A percentile compares a stretch with the other conserved stretches of the same genome.
These are phyloP conservation scores for Phialophora expanda DNA, from an alignment of 2,329 filamentous ascomycete species.

Conservation along the genomic window DNA sequence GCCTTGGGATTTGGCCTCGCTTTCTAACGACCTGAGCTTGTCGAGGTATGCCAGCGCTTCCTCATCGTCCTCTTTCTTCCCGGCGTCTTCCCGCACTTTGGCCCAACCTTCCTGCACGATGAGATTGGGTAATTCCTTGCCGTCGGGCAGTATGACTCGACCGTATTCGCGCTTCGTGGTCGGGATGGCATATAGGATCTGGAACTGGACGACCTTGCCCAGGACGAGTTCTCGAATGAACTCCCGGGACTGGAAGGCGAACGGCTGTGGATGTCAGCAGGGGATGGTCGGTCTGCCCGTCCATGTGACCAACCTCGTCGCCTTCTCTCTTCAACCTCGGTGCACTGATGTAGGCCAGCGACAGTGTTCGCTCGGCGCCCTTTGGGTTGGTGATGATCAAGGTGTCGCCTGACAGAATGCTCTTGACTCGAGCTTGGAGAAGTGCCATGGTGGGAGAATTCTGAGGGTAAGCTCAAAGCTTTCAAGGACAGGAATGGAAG, in stretches of 20 bases:
- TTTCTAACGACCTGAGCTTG: slow-evolving; percentile 76
- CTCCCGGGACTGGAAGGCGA: slow-evolving; percentile 92
- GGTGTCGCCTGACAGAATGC: slow-evolving; percentile 91
- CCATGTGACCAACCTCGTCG: slow-evolving; percentile 67
- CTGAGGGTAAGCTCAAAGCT: not conserved
- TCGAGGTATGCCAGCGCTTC: slow-evolving; percentile 73
- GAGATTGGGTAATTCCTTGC: slow-evolving; percentile 77
- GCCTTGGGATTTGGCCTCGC: slow-evolving; percentile 74
- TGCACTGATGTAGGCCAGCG: slow-evolving; percentile 88
- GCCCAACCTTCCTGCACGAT: slow-evolving; percentile 88
- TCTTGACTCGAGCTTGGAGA: slow-evolving; percentile 78
- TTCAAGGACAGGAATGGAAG: slow-evolving; percentile 5
- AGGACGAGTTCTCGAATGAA: slow-evolving; percentile 82
- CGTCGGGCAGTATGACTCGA: slow-evolving; percentile 74
- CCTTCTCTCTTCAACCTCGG: slow-evolving; percentile 86
- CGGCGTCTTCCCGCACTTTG: slow-evolving; percentile 92
- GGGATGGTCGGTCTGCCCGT: slow-evolving; percentile 12
- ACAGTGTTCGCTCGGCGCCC: slow-evolving; percentile 80
- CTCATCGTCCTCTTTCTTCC: slow-evolving; percentile 85
- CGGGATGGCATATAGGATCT: slow-evolving; percentile 84
- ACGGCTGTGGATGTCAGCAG: slow-evolving; percentile 58
- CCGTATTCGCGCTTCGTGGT: slow-evolving; percentile 78
- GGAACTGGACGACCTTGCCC: slow-evolving; percentile 85
- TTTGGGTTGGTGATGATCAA: slow-evolving; percentile 82
- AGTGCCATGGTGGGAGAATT: slow-evolving; percentile 37